Conservation (phyloP, 768 basidiomycete genomes). For the Termitomyces sp. region DNA sequence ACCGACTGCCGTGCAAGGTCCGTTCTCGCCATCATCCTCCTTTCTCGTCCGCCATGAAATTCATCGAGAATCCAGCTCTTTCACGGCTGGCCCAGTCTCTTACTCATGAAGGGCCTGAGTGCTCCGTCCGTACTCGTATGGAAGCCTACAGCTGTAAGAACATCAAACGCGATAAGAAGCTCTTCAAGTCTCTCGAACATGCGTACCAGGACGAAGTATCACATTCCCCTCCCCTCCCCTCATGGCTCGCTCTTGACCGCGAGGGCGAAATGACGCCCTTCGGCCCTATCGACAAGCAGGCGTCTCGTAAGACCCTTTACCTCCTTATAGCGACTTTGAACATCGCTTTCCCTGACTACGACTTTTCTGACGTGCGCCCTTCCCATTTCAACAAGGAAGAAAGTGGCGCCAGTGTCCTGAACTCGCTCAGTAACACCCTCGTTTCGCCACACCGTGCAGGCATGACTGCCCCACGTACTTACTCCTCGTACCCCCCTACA, state of each 20-base stretch:
- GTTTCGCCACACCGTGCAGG: slow-evolving; percentile 67
- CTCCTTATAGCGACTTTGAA: slow-evolving; percentile 96
- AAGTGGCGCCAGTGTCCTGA: slow-evolving; percentile 72
- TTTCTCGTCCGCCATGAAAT: slow-evolving; percentile 62
- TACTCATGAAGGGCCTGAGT: slow-evolving; percentile 82
- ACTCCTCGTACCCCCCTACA: slow-evolving; percentile 81
- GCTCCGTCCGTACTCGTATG: slow-evolving; percentile 85
- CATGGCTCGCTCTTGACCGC: slow-evolving; percentile 65
- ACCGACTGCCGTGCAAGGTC: neutral
- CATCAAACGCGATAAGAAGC: slow-evolving; percentile 93
- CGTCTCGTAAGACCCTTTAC: slow-evolving; percentile 88
- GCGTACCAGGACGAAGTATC: slow-evolving; percentile 79
- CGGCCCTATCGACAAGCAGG: slow-evolving; percentile 82
- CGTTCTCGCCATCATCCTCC: neutral
- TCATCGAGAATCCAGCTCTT: slow-evolving; percentile 79
- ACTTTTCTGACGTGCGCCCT: slow-evolving; percentile 89
- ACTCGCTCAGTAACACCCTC: slow-evolving; percentile 79
- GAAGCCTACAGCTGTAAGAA: slow-evolving; percentile 99
- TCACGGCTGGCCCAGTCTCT: slow-evolving; percentile 73
- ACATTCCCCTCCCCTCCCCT: slow-evolving; percentile 79
- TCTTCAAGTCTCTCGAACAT: slow-evolving; percentile 88
- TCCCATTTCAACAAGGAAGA: slow-evolving; percentile 88
- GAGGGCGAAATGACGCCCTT: slow-evolving; percentile 83
- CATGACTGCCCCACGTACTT: slow-evolving; percentile 67
- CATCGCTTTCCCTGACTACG: slow-evolving; percentile 95